phyloP scores from a whole-genome alignment of 148 eudicot genomes.

The Rhododendron kiyosumense region DNA sequence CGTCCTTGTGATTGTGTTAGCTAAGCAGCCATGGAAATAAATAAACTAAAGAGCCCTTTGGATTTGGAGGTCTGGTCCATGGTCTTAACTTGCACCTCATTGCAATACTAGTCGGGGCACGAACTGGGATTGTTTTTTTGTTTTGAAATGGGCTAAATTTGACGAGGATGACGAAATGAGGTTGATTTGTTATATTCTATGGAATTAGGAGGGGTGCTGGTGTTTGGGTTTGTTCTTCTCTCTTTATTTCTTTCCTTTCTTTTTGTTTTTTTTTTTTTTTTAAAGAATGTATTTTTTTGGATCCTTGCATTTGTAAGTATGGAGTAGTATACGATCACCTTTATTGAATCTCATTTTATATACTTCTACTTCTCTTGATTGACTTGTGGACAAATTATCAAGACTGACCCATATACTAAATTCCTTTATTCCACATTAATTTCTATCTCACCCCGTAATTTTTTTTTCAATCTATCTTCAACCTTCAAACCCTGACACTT shows the following conservation, averaged over 20 bases:
- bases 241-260: neutral
- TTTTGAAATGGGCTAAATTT: neutral
- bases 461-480: too few relatives aligned
- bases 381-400: neutral
- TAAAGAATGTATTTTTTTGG: neutral
- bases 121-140: neutral
- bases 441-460: too few relatives aligned
- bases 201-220: neutral
- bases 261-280: neutral
- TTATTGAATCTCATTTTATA: neutral
- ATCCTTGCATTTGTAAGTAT: neutral
- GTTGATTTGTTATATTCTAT: neutral
- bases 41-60: neutral
- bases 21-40: slow-evolving; percentile 26
- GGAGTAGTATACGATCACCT: neutral
- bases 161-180: neutral
- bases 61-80: neutral
- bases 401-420: too few relatives aligned
- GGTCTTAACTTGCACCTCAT: neutral
- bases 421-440: too few relatives aligned
- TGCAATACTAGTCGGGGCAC: neutral
- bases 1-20: slow-evolving; percentile 16
- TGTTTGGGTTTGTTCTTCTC: neutral
- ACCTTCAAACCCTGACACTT: too few relatives aligned
- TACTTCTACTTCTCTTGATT: neutral